These are phyloP conservation scores for Cokeromyces recurvatus DNA, from an alignment of 371 early-diverging fungal genomes.

Conservation along the genomic window DNA sequence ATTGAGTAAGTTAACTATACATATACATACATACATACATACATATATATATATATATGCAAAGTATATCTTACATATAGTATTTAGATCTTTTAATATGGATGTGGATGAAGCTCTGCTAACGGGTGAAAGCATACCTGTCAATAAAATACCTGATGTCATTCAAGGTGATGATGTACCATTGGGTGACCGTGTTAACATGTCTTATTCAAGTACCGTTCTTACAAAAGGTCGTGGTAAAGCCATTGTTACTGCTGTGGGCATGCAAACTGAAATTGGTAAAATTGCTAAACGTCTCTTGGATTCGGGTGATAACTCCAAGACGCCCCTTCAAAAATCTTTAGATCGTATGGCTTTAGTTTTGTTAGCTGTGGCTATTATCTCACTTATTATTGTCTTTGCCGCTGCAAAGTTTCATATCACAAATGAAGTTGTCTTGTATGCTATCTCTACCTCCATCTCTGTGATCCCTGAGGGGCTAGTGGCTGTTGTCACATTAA, in stretches of 20 bases:
- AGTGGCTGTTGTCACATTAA: conserved; percentile 84
- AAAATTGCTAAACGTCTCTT: conserved; percentile 84
- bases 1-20: conserved; percentile 74
- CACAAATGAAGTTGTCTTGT: conserved; percentile 61
- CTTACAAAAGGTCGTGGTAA: conserved; percentile 46
- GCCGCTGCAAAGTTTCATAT: conserved; percentile 55
- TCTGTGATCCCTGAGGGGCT: conserved; percentile 96
- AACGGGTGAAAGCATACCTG: conserved; percentile 60
- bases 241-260: conserved; percentile 82
- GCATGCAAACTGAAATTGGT: conserved; percentile 90
- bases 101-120: conserved; percentile 85
- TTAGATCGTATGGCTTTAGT: conserved; percentile 66
- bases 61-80: too few relatives aligned
- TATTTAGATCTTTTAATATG: conserved; percentile 62
- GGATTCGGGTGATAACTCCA: conserved; percentile 55
- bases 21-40: too few relatives aligned
- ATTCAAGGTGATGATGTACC: conserved; percentile 33
- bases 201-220: conserved; percentile 55
- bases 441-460: conserved; percentile 84
- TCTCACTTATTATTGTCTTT: conserved; percentile 55
- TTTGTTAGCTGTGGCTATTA: conserved; percentile 45
- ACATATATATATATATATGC: too few relatives aligned
- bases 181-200: conserved; percentile 61
- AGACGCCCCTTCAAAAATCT: conserved; percentile 70
- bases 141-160: conserved; percentile 24